Evolutionary conservation across 345 rosid species (phyloP), one percentile per base, ranked within the genome.

Genomic region (Eucalyptus regnans): DNA sequence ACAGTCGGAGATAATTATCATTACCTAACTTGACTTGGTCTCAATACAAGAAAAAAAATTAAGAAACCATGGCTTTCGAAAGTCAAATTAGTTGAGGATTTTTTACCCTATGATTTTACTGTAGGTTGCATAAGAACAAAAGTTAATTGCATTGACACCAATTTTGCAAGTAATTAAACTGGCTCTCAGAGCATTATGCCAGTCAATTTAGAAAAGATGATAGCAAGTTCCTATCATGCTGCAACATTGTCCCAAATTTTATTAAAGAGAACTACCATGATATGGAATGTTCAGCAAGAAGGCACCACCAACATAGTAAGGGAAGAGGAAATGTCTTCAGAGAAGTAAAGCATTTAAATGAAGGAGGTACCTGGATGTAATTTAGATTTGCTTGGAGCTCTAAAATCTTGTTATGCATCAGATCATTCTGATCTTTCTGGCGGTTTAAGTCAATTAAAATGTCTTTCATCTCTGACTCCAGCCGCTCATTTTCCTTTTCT

Each of bases 401-500:
- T 86, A 92, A 91, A 88, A 94, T 90, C 90, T 93, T 93, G 86
- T 93, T 94, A 90, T 31, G 89, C 94, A 95, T 84, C 86, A 93
- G 86, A 89, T 89, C 89, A 50, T 92, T 94, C 22, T 95, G 94
- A 88, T 94, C 95, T 90, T 95, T 95, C 83, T 94, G 94, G 88
- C n/a, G 25, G 51, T 95, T 93, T 92, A 96, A 88, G 87, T 95
- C 95, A 76, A 91, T 91, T 84, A 92, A 83, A 31, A 93, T 76
- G 56, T 94, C 93, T 91, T 95, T 92, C 92, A 93, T 90, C 91
- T 94, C 92, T 89, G 90, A 87, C 86, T 93, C 93, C 90, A 96
- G 91, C 89, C 88, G 92, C 89, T 87, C 46, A 87, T 96, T 96
- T 93, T 96, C 98, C 93, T 93, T 93, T 94, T 93, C 96, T 90